Percentiles rank a stretch among this genome's conserved stretches.
phyloP scores from a whole-genome alignment of 2,329 filamentous ascomycete genomes.

The Laburnicola sp. region DNA sequence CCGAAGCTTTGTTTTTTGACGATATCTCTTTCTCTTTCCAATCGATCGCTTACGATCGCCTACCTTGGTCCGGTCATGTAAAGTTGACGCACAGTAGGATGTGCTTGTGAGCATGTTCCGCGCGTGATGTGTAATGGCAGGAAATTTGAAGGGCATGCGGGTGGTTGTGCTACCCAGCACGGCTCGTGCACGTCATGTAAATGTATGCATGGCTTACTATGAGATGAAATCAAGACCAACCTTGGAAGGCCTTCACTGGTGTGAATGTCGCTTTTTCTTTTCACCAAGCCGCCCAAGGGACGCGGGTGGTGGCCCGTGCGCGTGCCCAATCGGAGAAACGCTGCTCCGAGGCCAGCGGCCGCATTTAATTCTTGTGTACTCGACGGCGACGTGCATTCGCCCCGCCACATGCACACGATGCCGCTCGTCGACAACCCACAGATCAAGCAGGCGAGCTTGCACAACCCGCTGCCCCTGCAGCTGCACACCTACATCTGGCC shows the following conservation, averaged over 20 bases:
- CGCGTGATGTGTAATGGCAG: too few species aligned
- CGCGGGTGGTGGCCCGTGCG: constrained; percentile 2
- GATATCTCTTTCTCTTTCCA: too few species aligned
- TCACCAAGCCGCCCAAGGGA: neutral
- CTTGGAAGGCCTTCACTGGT: neutral
- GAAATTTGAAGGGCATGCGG: too few species aligned
- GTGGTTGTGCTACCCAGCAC: too few species aligned
- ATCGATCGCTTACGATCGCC: too few species aligned
- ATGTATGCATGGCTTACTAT: too few species aligned
- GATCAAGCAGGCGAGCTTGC: constrained; percentile 83
- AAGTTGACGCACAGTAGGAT: too few species aligned
- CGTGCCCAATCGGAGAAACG: constrained; percentile 5
- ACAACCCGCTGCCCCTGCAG: constrained; percentile 79
- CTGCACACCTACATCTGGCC: constrained; percentile 92
- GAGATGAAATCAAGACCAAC: too few species aligned
- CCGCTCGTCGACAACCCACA: constrained; percentile 89
- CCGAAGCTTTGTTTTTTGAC: too few species aligned
- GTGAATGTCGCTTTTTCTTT: neutral
- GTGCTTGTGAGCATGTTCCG: too few species aligned
- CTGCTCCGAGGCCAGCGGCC: constrained; percentile 7
- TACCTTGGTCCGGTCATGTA: too few species aligned
- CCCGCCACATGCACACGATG: constrained; percentile 33
- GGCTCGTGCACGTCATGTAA: too few species aligned
- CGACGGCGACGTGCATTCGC: constrained; percentile 1
- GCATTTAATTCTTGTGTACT: constrained; percentile 11